phyloP scores from a whole-genome alignment of 306 rosid species.

The Casuarina equisetifolia region DNA sequence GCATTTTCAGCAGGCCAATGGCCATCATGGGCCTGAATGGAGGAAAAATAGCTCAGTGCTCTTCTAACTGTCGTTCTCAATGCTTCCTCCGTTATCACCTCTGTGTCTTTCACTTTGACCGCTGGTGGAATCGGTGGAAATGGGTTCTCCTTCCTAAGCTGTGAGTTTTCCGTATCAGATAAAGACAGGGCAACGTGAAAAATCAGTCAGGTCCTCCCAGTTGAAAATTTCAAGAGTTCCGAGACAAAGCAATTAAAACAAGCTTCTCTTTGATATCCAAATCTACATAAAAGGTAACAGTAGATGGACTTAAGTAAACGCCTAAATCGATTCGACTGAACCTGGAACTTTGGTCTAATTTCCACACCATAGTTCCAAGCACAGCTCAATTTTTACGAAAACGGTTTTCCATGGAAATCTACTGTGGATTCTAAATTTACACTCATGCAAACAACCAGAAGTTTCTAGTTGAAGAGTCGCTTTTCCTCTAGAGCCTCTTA shows the following conservation, averaged over 20 bases:
- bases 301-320: too few relatives aligned
- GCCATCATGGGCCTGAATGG: slow-evolving; percentile 69
- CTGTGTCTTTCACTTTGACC: slow-evolving; percentile 36
- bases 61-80: slow-evolving; percentile 44
- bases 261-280: too few relatives aligned
- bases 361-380: too few relatives aligned
- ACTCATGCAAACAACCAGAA: too few relatives aligned
- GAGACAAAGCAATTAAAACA: background rate
- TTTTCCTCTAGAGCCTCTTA: too few relatives aligned
- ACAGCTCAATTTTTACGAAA: too few relatives aligned
- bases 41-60: slow-evolving; percentile 45
- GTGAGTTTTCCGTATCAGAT: background rate
- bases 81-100: slow-evolving; percentile 34
- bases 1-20: slow-evolving; percentile 79
- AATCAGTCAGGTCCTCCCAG: background rate
- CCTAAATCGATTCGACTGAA: too few relatives aligned
- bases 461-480: too few relatives aligned
- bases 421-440: too few relatives aligned
- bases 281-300: too few relatives aligned
- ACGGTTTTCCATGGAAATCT: too few relatives aligned
- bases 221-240: background rate
- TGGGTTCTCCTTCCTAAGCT: slow-evolving; percentile 51
- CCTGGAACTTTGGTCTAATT: too few relatives aligned
- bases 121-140: slow-evolving; percentile 25
- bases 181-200: background rate